Conservation (phyloP, 179 eudicot genomes). For the Monotropa hypopitys region DNA sequence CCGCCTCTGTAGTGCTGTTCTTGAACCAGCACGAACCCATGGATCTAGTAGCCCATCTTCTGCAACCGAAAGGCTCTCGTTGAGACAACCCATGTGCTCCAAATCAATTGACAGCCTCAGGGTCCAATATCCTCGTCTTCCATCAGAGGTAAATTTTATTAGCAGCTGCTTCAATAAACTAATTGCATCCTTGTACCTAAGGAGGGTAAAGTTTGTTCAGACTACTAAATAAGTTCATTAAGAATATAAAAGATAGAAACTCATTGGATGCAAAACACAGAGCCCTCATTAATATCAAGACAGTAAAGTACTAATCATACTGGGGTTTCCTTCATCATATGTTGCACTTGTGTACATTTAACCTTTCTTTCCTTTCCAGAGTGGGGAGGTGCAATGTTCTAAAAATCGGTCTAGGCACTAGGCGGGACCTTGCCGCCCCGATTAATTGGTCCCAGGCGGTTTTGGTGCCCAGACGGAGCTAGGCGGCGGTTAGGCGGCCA, state of each 20-base stretch:
- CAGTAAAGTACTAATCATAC: neutral
- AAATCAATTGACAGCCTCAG: conserved; percentile 76
- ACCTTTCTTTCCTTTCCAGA: neutral
- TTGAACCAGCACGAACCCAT: conserved; percentile 92
- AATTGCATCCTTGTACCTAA: conserved; percentile 70
- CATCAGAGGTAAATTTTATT: conserved; percentile 32
- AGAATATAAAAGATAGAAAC: neutral
- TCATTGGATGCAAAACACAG: neutral
- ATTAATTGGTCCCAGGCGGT: too few species aligned
- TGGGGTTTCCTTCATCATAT: neutral
- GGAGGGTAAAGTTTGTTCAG: conserved; percentile 3
- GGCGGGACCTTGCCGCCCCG: too few species aligned
- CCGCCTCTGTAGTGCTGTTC: conserved; percentile 75
- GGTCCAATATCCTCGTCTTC: conserved; percentile 97
- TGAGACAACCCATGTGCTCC: conserved; percentile 60
- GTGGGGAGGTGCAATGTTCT: too few species aligned
- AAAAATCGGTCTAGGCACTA: too few species aligned
- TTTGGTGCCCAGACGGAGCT: too few species aligned
- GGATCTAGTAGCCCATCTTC: conserved; percentile 69
- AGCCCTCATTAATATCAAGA: neutral
- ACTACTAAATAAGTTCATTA: neutral
- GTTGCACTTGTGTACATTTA: neutral
- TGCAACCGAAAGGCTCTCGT: conserved; percentile 75
- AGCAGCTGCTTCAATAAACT: conserved; percentile 52
- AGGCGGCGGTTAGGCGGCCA: too few species aligned